Percentiles rank a stretch among this genome's conserved stretches.
Evolutionary conservation across 2,329 filamentous ascomycete genomes (phyloP).

Genomic region (Dactylellina cionopaga): DNA sequence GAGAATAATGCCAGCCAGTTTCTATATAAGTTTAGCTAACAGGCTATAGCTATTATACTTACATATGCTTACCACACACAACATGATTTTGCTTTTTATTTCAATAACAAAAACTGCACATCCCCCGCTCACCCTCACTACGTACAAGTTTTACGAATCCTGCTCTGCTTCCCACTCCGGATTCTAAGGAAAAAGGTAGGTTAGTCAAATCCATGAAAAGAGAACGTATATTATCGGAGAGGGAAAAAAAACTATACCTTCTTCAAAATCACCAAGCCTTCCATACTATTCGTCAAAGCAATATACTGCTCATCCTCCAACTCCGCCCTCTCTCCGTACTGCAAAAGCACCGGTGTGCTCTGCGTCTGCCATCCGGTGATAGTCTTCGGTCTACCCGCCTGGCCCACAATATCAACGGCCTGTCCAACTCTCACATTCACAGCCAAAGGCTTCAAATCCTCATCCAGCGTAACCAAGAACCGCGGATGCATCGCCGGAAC

Average conservation of each 20-base stretch:
- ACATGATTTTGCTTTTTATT: background rate
- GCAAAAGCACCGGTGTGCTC: slow-evolving; percentile 94
- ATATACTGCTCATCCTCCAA: slow-evolving; percentile 98
- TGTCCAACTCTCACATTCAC: slow-evolving; percentile 98
- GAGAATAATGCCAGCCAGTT: slow-evolving; percentile 23
- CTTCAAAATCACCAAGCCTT: slow-evolving; percentile 93
- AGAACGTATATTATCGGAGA: background rate
- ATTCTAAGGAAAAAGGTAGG: slow-evolving; percentile 22
- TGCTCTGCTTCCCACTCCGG: slow-evolving; percentile 50
- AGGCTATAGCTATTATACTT: slow-evolving; percentile 41
- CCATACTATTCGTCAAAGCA: slow-evolving; percentile 86
- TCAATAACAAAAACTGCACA: background rate
- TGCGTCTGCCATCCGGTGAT: slow-evolving; percentile 99
- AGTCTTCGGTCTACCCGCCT: slow-evolving; percentile 96
- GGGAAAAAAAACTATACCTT: slow-evolving; percentile 67
- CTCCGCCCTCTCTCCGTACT: slow-evolving; percentile 95
- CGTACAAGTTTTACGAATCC: slow-evolving; percentile 29
- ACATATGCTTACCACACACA: slow-evolving; percentile 22
- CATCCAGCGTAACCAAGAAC: slow-evolving; percentile 95
- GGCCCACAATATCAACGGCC: slow-evolving; percentile 96
- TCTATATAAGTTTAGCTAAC: slow-evolving; percentile 46
- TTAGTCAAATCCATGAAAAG: background rate
- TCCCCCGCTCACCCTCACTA: too few relatives aligned
- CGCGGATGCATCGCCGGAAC: slow-evolving; percentile 96
- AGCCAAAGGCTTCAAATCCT: slow-evolving; percentile 89